Evolutionary conservation across 2,329 filamentous ascomycete species (phyloP).

Genomic region (Falciphora oryzae): DNA sequence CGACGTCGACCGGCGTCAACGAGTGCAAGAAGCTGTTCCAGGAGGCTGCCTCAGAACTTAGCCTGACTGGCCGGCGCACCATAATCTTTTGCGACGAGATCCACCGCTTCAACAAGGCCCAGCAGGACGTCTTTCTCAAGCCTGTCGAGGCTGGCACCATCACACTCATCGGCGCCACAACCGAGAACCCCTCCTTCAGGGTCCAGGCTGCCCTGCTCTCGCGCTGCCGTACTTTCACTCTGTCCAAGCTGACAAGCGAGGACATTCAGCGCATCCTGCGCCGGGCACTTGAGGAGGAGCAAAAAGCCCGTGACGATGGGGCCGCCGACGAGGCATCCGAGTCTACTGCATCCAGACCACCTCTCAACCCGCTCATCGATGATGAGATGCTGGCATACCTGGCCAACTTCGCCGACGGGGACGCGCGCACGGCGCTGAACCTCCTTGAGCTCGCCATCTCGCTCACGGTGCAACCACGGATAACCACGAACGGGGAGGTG

Average conservation of each 20-base stretch:
- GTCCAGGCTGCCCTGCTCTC: conserved; percentile 83
- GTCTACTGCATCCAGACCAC: not conserved
- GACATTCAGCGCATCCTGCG: conserved; percentile 69
- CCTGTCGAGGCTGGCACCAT: conserved; percentile 89
- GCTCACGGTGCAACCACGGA: conserved; percentile 45
- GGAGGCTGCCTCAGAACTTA: conserved; percentile 74
- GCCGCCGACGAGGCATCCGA: conserved; percentile 38
- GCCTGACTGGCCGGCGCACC: conserved; percentile 79
- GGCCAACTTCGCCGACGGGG: conserved; percentile 81
- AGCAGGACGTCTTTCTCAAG: conserved; percentile 91
- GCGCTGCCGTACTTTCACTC: conserved; percentile 83
- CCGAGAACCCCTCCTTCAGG: conserved; percentile 94
- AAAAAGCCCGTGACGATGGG: conserved; percentile 8
- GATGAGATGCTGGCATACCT: conserved; percentile 75
- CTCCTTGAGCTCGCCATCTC: conserved; percentile 85
- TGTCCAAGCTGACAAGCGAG: conserved; percentile 66
- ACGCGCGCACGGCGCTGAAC: conserved; percentile 88
- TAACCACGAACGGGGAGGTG: conserved; percentile 1
- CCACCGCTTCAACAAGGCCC: conserved; percentile 82
- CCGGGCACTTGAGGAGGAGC: conserved; percentile 64
- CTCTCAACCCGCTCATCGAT: conserved; percentile 57
- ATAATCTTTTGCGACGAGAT: conserved; percentile 99
- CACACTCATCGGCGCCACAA: conserved; percentile 90
- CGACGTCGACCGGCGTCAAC: conserved; percentile 77
- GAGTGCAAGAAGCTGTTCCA: conserved; percentile 91